phyloP scores from a whole-genome alignment of 1,284 basidiomycete genomes.

The Cystobasidium pallidum region DNA sequence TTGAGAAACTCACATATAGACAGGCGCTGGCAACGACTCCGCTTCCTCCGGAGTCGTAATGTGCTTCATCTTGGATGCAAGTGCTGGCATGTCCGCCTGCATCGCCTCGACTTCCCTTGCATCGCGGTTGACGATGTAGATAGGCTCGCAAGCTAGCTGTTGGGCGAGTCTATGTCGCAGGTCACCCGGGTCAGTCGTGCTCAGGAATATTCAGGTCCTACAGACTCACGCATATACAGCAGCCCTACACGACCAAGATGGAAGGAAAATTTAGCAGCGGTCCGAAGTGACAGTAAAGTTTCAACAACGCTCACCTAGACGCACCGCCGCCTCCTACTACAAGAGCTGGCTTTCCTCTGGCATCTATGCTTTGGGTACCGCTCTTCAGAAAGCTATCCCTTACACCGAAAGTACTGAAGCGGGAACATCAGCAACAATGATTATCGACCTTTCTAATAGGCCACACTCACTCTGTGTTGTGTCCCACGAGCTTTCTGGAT shows the following conservation, averaged over 20 bases:
- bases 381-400: constrained; percentile 46
- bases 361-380: constrained; percentile 19
- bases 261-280: not conserved
- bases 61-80: constrained; percentile 49
- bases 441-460: not conserved
- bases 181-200: not conserved
- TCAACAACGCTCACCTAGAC: constrained; percentile 40
- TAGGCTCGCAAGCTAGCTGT: constrained; percentile 49
- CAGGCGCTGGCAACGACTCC: constrained; percentile 46
- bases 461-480: constrained; percentile 47
- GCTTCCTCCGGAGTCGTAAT: constrained; percentile 50
- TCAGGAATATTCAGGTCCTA: not conserved
- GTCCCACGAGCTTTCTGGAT: constrained; percentile 47
- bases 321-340: constrained; percentile 51
- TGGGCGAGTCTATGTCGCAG: constrained; percentile 28
- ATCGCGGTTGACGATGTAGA: constrained; percentile 52
- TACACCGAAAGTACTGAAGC: constrained; percentile 48
- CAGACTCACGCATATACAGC: constrained; percentile 27
- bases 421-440: not conserved
- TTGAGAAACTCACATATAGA: constrained; percentile 39
- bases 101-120: constrained; percentile 48
- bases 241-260: not conserved
- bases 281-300: not conserved
- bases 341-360: constrained; percentile 45
- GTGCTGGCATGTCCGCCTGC: constrained; percentile 44